Conservation (phyloP, 495 filamentous ascomycete species). For the Neurospora sp. region DNA sequence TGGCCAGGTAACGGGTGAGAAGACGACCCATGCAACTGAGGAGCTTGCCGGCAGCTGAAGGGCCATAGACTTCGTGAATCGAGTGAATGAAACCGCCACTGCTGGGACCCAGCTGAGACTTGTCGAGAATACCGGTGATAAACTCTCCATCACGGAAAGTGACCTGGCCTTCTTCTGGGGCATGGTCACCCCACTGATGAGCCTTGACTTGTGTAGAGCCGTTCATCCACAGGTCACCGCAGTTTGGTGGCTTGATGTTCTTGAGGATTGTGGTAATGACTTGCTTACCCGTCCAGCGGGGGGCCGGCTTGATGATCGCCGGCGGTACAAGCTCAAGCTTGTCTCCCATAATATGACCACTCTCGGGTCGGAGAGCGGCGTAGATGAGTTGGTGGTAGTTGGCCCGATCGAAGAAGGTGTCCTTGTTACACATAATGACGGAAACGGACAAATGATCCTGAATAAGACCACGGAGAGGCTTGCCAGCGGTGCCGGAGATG, state of each 20-base stretch:
- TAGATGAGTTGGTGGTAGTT: slow-evolving; percentile 91
- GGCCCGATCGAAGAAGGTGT: slow-evolving; percentile 84
- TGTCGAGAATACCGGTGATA: slow-evolving; percentile 86
- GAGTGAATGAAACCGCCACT: slow-evolving; percentile 84
- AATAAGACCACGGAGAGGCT: slow-evolving; percentile 91
- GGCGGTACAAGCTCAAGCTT: slow-evolving; percentile 72
- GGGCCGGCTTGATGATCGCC: slow-evolving; percentile 69
- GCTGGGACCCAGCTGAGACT: slow-evolving; percentile 83
- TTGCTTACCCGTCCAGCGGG: slow-evolving; percentile 96
- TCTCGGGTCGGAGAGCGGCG: slow-evolving; percentile 78
- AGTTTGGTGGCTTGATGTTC: slow-evolving; percentile 71
- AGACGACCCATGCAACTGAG: slow-evolving; percentile 84
- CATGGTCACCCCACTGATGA: slow-evolving; percentile 56
- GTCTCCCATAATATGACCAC: slow-evolving; percentile 59
- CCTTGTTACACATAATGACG: slow-evolving; percentile 79
- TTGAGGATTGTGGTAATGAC: slow-evolving; percentile 85
- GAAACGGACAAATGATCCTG: slow-evolving; percentile 98
- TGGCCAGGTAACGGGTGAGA: slow-evolving; percentile 79
- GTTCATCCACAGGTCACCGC: slow-evolving; percentile 68
- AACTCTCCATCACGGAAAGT: slow-evolving; percentile 81
- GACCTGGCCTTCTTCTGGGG: slow-evolving; percentile 60
- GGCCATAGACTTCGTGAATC: slow-evolving; percentile 88
- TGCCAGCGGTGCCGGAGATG: slow-evolving; percentile 85
- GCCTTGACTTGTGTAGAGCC: slow-evolving; percentile 66
- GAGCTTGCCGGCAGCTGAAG: slow-evolving; percentile 70